phyloP scores from a whole-genome alignment of 2,329 filamentous ascomycete species.

The Xylariaceae sp. region DNA sequence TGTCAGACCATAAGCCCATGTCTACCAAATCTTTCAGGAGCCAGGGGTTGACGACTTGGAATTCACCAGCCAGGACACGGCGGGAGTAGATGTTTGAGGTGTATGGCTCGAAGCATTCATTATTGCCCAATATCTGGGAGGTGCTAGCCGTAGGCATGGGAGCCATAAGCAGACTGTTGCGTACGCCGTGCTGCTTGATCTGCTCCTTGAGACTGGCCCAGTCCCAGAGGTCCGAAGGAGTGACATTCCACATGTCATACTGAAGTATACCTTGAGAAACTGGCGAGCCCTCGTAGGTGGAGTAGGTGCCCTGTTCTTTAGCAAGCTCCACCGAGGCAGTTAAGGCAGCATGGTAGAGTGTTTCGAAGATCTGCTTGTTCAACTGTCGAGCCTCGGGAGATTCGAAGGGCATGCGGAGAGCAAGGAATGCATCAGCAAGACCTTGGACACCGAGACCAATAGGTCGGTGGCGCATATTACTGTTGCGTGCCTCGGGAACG shows the following conservation, averaged over 20 bases:
- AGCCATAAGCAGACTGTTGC: conserved; percentile 93
- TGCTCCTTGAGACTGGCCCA: conserved; percentile 88
- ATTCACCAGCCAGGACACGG: conserved; percentile 95
- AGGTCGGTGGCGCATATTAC: conserved; percentile 96
- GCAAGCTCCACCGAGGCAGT: conserved; percentile 89
- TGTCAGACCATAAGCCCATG: conserved; percentile 97
- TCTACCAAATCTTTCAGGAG: conserved; percentile 97
- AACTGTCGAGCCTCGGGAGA: conserved; percentile 91
- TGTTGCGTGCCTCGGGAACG: conserved; percentile 90
- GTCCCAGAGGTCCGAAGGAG: conserved; percentile 93
- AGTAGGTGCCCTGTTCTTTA: conserved; percentile 81
- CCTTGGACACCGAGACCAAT: conserved; percentile 97
- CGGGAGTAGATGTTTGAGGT: conserved; percentile 99
- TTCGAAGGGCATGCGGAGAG: conserved; percentile 94
- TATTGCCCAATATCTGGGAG: conserved; percentile 97
- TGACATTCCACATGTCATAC: conserved; percentile 98
- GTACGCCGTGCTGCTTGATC: conserved; percentile 90
- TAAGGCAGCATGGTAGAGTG: conserved; percentile 94
- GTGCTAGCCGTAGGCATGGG: conserved; percentile 98
- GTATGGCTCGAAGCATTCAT: conserved; percentile 99
- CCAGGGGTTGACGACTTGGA: conserved; percentile 99
- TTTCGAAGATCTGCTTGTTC: conserved; percentile 99
- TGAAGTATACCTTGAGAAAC: conserved; percentile 95
- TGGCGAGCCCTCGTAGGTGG: conserved; percentile 90
- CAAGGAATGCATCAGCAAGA: conserved; percentile 97